Conservation (phyloP, 768 basidiomycete genomes). For the Tylopilus sp. region DNA sequence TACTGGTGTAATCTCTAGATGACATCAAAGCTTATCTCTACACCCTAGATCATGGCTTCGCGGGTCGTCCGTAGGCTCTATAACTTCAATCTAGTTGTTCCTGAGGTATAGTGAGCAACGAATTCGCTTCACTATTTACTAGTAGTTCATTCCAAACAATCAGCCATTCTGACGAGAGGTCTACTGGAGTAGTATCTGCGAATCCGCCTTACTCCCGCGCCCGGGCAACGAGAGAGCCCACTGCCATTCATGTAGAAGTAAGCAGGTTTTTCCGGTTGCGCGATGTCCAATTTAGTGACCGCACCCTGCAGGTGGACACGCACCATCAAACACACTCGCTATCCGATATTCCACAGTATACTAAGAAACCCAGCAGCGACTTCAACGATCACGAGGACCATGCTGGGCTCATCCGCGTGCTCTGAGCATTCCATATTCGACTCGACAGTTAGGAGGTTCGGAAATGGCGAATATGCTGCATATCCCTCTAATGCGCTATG, state of each 20-base stretch:
- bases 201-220: slow-evolving; percentile 16
- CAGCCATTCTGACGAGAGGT: slow-evolving; percentile 22
- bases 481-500: neutral
- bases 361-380: slow-evolving; percentile 21
- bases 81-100: slow-evolving; percentile 37
- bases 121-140: neutral
- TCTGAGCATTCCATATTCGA: slow-evolving; percentile 5
- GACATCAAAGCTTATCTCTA: neutral
- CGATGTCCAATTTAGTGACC: neutral
- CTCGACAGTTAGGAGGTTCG: neutral
- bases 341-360: slow-evolving; percentile 22
- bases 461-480: neutral
- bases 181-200: slow-evolving; percentile 15
- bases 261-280: neutral
- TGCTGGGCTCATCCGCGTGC: slow-evolving; percentile 8
- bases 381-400: slow-evolving; percentile 22
- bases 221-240: slow-evolving; percentile 13
- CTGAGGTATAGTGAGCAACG: slow-evolving; percentile 30
- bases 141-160: neutral
- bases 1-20: neutral
- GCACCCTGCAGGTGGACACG: slow-evolving; percentile 27
- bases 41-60: slow-evolving; percentile 52
- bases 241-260: slow-evolving; percentile 36
- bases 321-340: slow-evolving; percentile 24
- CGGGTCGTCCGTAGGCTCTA: slow-evolving; percentile 59